Evolutionary conservation across 208 protist species (phyloP), one percentile per base, ranked within the genome.

Genomic region (Naegleria lovaniensis): DNA sequence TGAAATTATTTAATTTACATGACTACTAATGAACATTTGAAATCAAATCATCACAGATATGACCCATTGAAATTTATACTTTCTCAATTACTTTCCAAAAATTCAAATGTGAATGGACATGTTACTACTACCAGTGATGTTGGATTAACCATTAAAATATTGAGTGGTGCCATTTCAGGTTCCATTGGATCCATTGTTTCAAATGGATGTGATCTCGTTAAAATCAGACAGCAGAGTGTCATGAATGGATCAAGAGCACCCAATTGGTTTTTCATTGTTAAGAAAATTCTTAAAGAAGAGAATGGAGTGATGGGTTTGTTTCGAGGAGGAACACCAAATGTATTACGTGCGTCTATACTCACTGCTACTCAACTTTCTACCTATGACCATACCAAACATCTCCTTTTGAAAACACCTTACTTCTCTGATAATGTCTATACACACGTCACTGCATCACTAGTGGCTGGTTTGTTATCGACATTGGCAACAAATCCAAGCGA

Each of bases 311-410:
- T 58, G 19, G 85, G 43, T 16, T 29, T 92, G 15, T 92, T 58
- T 16, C 0, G 39, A 90, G 91, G 91, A 39, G 38, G 16, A 5
- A 41, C 83, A 9, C 79, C 90, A 38, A 92, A 79, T 75, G 90
- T 92, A 0, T 29, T n/a, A 5, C 55, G 91, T 16, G 88, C 90
- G 1, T 52, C 90, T 13, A 58, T 92, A 36, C n/a, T 92, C 22
- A 92, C 91, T 40, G 84, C 83, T 51, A 51, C 75, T 55, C 91
- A 92, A 91, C 19, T 92, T 0, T 59, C 84, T 41, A 55, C 58
- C 4, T 92, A 92, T 89, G 91, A 92, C n/a, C 51, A 75, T 33
- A 40, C 19, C 19, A 92, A 92, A 59, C 43, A 75, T 25, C 15
- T 41, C 5, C 36, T 92, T 51, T 29, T 92, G 0, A 83, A 76